These are phyloP conservation scores for Apiospora koreana DNA, from an alignment of 2,329 filamentous ascomycete species.

Conservation along the genomic window DNA sequence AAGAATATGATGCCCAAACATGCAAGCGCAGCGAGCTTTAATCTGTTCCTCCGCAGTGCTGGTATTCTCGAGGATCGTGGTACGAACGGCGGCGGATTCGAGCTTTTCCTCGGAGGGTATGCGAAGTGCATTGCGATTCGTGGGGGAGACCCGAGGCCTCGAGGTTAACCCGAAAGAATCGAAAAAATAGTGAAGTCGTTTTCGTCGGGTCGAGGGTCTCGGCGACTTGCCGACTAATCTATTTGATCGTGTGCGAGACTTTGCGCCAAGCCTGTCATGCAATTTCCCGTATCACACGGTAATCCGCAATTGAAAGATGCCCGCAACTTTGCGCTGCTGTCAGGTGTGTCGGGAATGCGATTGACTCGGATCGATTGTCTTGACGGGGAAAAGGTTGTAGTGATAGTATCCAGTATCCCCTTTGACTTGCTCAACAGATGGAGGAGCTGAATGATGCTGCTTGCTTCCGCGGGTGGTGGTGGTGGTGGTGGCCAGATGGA, in stretches of 20 bases:
- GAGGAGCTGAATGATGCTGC: not conserved
- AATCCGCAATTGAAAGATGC: slow-evolving; percentile 3
- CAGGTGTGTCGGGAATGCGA: not conserved
- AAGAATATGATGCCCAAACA: slow-evolving; percentile 56
- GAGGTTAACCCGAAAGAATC: not conserved
- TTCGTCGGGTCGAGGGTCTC: not conserved
- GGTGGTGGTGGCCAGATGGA: not conserved
- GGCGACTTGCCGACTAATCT: not conserved
- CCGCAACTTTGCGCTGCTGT: not conserved
- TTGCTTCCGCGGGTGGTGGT: not conserved
- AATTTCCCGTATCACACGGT: slow-evolving; percentile 3
- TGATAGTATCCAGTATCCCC: not conserved
- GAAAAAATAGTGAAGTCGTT: not conserved
- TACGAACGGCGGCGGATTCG: slow-evolving; percentile 71
- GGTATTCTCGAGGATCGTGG: slow-evolving; percentile 58
- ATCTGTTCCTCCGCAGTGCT: slow-evolving; percentile 60
- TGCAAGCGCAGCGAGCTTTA: slow-evolving; percentile 59
- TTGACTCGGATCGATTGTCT: not conserved
- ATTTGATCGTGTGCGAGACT: not conserved
- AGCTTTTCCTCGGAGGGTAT: slow-evolving; percentile 82
- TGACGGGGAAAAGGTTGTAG: not conserved
- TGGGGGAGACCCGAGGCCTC: not conserved
- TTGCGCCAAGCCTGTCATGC: not conserved
- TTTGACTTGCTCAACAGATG: not conserved
- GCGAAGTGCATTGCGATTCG: slow-evolving; percentile 77